A percentile compares a stretch with the other conserved stretches of the same genome.
phyloP scores from a whole-genome alignment of 768 basidiomycete genomes.

The Lactarius akahatsu region DNA sequence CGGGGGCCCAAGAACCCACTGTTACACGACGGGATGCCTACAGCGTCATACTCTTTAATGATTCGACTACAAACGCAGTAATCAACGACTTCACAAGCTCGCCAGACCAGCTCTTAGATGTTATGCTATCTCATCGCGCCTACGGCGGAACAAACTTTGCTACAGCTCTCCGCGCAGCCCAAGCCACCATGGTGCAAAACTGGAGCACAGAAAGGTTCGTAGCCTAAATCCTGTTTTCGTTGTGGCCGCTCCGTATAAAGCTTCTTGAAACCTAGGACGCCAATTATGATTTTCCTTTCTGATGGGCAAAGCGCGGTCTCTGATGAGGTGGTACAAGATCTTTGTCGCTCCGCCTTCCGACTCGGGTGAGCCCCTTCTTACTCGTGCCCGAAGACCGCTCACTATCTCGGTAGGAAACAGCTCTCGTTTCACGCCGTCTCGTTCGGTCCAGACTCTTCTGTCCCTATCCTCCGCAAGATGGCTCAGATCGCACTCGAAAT shows the following conservation, averaged over 20 bases:
- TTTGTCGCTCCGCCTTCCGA: slow-evolving; percentile 43
- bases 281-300: slow-evolving; percentile 57
- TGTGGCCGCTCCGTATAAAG: not conserved
- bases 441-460: slow-evolving; percentile 44
- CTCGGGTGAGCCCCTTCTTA: slow-evolving; percentile 40
- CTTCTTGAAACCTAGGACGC: slow-evolving; percentile 37
- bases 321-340: slow-evolving; percentile 41
- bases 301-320: slow-evolving; percentile 49
- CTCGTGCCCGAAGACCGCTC: not conserved
- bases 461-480: slow-evolving; percentile 47
- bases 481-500: slow-evolving; percentile 49
- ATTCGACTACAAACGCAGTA: slow-evolving; percentile 31
- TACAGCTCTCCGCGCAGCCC: slow-evolving; percentile 40
- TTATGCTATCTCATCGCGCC: slow-evolving; percentile 37
- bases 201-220: slow-evolving; percentile 53
- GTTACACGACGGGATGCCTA: slow-evolving; percentile 50
- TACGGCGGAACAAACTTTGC: slow-evolving; percentile 46
- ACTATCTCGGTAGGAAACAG: slow-evolving; percentile 42
- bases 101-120: slow-evolving; percentile 46
- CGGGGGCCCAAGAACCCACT: slow-evolving; percentile 27
- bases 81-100: slow-evolving; percentile 48
- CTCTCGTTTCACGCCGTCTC: slow-evolving; percentile 59
- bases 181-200: slow-evolving; percentile 42
- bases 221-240: not conserved
- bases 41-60: slow-evolving; percentile 52